phyloP scores from a whole-genome alignment of 2,329 filamentous ascomycete genomes.

The Plectosphaerella sp. region DNA sequence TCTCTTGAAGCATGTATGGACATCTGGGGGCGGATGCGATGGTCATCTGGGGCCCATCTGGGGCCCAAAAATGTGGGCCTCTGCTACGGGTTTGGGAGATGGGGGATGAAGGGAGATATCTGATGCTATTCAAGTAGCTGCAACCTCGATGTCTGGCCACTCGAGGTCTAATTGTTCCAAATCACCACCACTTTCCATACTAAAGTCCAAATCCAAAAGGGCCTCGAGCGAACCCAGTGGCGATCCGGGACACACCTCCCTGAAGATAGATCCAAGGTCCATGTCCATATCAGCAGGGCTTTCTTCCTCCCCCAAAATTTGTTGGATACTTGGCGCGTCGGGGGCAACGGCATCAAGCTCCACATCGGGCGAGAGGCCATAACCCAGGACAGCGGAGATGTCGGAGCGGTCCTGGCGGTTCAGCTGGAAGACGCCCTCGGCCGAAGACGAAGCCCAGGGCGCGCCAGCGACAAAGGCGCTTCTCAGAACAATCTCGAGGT shows the following conservation, averaged over 20 bases:
- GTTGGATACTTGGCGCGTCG: background rate
- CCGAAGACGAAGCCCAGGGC: background rate
- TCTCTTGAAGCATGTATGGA: too few relatives aligned
- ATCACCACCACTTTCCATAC: background rate
- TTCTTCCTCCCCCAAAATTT: background rate
- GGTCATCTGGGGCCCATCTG: too few relatives aligned
- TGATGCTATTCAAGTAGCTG: too few relatives aligned
- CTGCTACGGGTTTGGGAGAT: too few relatives aligned
- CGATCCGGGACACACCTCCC: background rate
- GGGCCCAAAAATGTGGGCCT: too few relatives aligned
- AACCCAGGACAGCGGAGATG: background rate
- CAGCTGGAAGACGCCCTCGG: background rate
- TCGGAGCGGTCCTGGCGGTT: background rate
- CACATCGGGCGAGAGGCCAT: background rate
- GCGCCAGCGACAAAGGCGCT: background rate
- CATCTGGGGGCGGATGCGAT: too few relatives aligned
- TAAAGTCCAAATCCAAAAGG: background rate
- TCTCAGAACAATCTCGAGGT: background rate
- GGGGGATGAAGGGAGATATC: too few relatives aligned
- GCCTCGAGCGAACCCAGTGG: background rate
- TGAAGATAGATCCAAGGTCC: background rate
- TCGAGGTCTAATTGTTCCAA: background rate
- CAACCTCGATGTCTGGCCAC: background rate
- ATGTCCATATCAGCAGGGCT: background rate
- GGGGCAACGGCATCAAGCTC: background rate